phyloP scores from a whole-genome alignment of 257 asterid species.

The Echites panduratus region DNA sequence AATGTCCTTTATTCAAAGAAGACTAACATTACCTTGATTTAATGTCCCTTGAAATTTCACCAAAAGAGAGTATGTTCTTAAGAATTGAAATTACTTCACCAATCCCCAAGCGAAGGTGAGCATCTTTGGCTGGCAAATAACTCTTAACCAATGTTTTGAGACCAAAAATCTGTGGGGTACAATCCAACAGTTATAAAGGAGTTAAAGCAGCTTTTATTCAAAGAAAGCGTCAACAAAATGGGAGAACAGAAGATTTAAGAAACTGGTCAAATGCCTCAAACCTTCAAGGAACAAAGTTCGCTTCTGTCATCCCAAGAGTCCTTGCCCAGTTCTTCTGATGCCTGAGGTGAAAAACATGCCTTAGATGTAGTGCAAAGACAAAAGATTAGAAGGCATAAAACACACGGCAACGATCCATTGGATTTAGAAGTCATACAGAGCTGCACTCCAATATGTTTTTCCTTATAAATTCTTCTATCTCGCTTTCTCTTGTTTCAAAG shows the following conservation, averaged over 20 bases:
- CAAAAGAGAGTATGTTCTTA: constrained; percentile 63
- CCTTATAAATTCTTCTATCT: constrained; percentile 74
- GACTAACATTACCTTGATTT: constrained; percentile 58
- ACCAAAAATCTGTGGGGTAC: constrained; percentile 70
- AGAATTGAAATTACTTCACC: constrained; percentile 66
- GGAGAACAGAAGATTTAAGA: constrained; percentile 1
- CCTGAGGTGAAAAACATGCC: constrained; percentile 41
- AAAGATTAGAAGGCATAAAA: neutral
- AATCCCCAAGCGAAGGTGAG: constrained; percentile 87
- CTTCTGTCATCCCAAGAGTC: constrained; percentile 87
- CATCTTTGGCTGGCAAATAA: constrained; percentile 92
- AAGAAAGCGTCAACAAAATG: constrained; percentile 1
- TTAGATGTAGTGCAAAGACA: constrained; percentile 7
- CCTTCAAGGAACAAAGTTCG: constrained; percentile 89
- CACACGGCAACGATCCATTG: neutral
- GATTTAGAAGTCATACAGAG: constrained; percentile 49
- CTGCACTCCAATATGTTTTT: constrained; percentile 65
- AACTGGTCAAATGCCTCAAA: constrained; percentile 21
- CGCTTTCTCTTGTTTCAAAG: constrained; percentile 91
- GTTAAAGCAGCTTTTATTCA: neutral
- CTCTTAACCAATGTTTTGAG: constrained; percentile 92
- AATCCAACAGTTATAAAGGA: neutral
- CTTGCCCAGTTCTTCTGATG: constrained; percentile 42
- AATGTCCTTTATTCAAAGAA: constrained; percentile 5
- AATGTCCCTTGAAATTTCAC: constrained; percentile 66